These are phyloP conservation scores for Glaciozyma martinii DNA, from an alignment of 768 basidiomycete species.

Conservation along the genomic window DNA sequence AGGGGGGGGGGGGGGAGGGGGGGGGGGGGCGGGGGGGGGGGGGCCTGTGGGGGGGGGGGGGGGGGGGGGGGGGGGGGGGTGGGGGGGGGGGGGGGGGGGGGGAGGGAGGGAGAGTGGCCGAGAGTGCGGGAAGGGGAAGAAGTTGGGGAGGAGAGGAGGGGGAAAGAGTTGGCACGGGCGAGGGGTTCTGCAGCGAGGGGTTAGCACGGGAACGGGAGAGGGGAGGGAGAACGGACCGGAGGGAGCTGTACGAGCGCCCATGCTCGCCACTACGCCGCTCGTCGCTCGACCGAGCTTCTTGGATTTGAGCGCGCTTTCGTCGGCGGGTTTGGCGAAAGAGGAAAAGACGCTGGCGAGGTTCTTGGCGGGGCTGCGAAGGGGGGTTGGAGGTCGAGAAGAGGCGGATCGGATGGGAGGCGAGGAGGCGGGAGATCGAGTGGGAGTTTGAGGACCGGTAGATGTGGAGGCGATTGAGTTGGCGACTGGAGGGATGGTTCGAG, in stretches of 20 bases:
- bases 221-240: not conserved
- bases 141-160: not conserved
- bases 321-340: not conserved
- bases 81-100: not conserved
- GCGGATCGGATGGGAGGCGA: no score
- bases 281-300: not conserved
- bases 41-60: not conserved
- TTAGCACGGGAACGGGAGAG: not conserved
- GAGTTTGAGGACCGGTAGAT: no score
- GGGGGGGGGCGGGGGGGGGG: not conserved
- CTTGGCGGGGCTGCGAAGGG: conserved; percentile 6
- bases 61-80: not conserved
- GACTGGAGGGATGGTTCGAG: no score
- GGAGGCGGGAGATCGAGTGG: no score
- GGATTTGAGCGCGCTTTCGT: not conserved
- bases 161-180: not conserved
- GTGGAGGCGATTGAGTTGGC: no score
- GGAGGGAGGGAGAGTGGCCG: conserved; percentile 22
- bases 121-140: conserved; percentile 11
- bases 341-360: not conserved
- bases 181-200: not conserved
- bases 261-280: not conserved
- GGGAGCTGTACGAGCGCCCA: not conserved
- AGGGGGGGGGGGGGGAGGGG: not conserved
- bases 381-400: not conserved